These are phyloP conservation scores for Zygotorulaspora sp. DNA, from an alignment of 805 yeast genomes.

Conservation along the genomic window DNA sequence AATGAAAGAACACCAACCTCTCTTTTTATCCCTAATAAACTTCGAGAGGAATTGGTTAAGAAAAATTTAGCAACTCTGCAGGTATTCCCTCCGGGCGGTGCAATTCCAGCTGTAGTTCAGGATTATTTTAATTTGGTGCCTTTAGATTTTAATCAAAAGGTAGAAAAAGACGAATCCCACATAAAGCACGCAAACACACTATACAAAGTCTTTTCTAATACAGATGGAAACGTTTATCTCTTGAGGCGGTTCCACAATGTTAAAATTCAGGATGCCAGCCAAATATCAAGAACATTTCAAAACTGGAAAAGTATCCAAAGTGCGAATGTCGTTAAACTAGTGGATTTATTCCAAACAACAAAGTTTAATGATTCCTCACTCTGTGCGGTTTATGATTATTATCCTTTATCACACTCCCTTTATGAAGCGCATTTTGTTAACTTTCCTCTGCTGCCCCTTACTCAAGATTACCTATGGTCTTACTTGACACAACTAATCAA, in stretches of 20 bases:
- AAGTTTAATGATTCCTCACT: conserved; percentile 79
- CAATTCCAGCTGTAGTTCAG: conserved; percentile 71
- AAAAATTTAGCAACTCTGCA: conserved; percentile 80
- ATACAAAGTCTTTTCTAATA: conserved; percentile 75
- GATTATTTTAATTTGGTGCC: conserved; percentile 84
- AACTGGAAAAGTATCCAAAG: conserved; percentile 54
- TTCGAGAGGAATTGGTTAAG: conserved; percentile 65
- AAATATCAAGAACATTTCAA: conserved; percentile 52
- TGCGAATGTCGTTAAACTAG: conserved; percentile 58
- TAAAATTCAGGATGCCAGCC: conserved; percentile 50
- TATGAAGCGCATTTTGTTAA: conserved; percentile 58
- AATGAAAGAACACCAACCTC: conserved; percentile 67
- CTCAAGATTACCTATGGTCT: conserved; percentile 68
- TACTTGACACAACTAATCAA: conserved; percentile 69
- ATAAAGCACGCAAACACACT: conserved; percentile 55
- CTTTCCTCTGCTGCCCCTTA: conserved; percentile 36
- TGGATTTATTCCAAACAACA: conserved; percentile 81
- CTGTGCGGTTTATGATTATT: conserved; percentile 77
- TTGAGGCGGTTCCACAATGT: conserved; percentile 68
- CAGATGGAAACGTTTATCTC: conserved; percentile 73
- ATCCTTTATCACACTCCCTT: conserved; percentile 69
- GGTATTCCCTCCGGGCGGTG: conserved; percentile 41
- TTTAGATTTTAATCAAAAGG: conserved; percentile 49
- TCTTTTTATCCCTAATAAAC: conserved; percentile 65
- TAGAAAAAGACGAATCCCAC: conserved; percentile 33